Conservation (phyloP, 495 filamentous ascomycete species). For the Trichoderma gamsii region DNA sequence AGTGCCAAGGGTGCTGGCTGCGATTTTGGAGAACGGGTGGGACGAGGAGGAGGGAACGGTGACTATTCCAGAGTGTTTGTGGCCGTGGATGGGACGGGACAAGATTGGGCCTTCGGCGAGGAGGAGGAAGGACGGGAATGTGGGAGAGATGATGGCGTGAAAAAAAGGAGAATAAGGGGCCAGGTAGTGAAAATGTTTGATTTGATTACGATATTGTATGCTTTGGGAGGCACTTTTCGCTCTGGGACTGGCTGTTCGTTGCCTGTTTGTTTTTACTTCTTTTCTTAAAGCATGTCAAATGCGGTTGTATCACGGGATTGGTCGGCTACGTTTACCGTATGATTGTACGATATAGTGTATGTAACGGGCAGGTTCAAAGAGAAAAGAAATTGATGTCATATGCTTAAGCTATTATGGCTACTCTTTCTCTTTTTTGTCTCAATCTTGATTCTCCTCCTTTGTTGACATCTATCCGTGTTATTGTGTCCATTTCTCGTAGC, state of each 20-base stretch:
- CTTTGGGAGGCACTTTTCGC: not conserved
- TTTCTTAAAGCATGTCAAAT: too few relatives aligned
- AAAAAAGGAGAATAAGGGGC: not conserved
- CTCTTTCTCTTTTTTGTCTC: too few relatives aligned
- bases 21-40: slow-evolving; percentile 92
- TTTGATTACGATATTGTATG: too few relatives aligned
- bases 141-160: slow-evolving; percentile 14
- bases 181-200: not conserved
- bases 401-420: too few relatives aligned
- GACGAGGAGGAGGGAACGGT: slow-evolving; percentile 58
- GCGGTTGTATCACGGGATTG: too few relatives aligned
- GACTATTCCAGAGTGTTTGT: slow-evolving; percentile 66
- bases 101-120: slow-evolving; percentile 44
- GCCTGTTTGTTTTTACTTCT: not conserved
- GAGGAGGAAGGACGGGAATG: slow-evolving; percentile 24
- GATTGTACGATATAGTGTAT: too few relatives aligned
- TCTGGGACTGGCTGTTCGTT: not conserved
- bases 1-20: slow-evolving; percentile 81
- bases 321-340: too few relatives aligned
- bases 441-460: too few relatives aligned
- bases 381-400: too few relatives aligned
- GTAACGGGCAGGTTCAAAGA: too few relatives aligned
- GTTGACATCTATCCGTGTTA: too few relatives aligned
- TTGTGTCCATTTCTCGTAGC: too few relatives aligned
- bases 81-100: slow-evolving; percentile 73